Percentiles rank a stretch among this genome's conserved stretches.
Conservation (phyloP, 2,329 filamentous ascomycete species). For the Purpureocillium lavendulum region DNA sequence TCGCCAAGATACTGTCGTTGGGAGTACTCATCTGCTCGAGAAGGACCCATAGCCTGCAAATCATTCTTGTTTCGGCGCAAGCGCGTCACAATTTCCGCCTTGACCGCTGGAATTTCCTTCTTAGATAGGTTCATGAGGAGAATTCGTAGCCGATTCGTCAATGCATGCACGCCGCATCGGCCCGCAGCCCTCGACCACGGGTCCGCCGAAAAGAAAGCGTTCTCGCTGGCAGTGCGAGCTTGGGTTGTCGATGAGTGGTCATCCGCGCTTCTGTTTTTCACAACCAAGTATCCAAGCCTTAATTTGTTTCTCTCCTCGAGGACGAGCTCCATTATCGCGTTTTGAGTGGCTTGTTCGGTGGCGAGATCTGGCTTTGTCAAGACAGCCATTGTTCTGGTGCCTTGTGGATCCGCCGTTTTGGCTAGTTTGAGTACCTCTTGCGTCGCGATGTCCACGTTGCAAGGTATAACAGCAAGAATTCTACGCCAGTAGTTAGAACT, state of each 20-base stretch:
- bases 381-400: slow-evolving; percentile 34
- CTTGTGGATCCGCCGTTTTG: slow-evolving; percentile 26
- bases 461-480: slow-evolving; percentile 37
- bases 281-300: slow-evolving; percentile 38
- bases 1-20: slow-evolving; percentile 27
- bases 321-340: slow-evolving; percentile 32
- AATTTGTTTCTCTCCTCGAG: slow-evolving; percentile 29
- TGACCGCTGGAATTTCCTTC: slow-evolving; percentile 26
- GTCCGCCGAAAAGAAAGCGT: slow-evolving; percentile 26
- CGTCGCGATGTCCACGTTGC: slow-evolving; percentile 30
- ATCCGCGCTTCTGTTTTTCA: slow-evolving; percentile 38
- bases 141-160: slow-evolving; percentile 24
- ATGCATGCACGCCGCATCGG: slow-evolving; percentile 23
- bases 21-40: slow-evolving; percentile 15
- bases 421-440: slow-evolving; percentile 31
- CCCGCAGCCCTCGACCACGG: slow-evolving; percentile 14
- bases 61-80: slow-evolving; percentile 6
- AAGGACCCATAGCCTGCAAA: slow-evolving; percentile 20
- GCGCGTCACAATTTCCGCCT: slow-evolving; percentile 15
- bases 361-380: slow-evolving; percentile 55
- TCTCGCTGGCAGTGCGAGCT: slow-evolving; percentile 24
- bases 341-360: slow-evolving; percentile 27
- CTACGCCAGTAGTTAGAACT: too few species aligned
- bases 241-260: slow-evolving; percentile 24
- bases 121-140: slow-evolving; percentile 33